These are phyloP conservation scores for Pulveroboletus sp. DNA, from an alignment of 768 basidiomycete species.

Conservation along the genomic window DNA sequence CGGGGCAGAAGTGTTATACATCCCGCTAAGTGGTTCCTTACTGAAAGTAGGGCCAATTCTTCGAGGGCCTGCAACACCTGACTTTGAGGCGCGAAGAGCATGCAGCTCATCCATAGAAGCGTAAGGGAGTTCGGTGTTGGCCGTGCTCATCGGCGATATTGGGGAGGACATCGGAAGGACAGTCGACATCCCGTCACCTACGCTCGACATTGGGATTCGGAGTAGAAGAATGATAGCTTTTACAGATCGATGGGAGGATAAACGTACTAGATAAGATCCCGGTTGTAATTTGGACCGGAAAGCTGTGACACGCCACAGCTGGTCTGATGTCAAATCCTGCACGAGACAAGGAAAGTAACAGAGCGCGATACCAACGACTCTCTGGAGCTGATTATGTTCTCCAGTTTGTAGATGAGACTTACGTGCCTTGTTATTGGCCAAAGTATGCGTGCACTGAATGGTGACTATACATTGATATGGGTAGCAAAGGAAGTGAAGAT, in stretches of 20 bases:
- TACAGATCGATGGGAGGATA: neutral
- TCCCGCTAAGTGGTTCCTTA: neutral
- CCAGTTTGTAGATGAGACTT: neutral
- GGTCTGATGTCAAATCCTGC: conserved; percentile 12
- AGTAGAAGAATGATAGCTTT: neutral
- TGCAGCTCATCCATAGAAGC: neutral
- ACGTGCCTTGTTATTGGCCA: conserved; percentile 25
- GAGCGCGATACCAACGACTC: neutral
- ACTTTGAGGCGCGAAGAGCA: conserved; percentile 3
- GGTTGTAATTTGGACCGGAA: conserved; percentile 11
- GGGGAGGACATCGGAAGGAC: conserved; percentile 14
- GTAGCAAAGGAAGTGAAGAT: conserved; percentile 28
- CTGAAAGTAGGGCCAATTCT: conserved; percentile 4
- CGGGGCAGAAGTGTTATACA: neutral
- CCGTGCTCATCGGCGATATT: conserved; percentile 7
- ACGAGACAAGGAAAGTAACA: neutral
- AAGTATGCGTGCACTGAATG: conserved; percentile 31
- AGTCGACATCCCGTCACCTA: conserved; percentile 12
- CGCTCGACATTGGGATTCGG: conserved; percentile 15
- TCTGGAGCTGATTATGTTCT: neutral
- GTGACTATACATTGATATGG: conserved; percentile 35
- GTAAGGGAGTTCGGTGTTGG: neutral
- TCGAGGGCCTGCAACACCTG: conserved; percentile 20
- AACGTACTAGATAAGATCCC: neutral
- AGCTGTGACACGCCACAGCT: neutral